These are phyloP conservation scores for Populus hybrid DNA, from an alignment of 441 rosid genomes.

Conservation along the genomic window DNA sequence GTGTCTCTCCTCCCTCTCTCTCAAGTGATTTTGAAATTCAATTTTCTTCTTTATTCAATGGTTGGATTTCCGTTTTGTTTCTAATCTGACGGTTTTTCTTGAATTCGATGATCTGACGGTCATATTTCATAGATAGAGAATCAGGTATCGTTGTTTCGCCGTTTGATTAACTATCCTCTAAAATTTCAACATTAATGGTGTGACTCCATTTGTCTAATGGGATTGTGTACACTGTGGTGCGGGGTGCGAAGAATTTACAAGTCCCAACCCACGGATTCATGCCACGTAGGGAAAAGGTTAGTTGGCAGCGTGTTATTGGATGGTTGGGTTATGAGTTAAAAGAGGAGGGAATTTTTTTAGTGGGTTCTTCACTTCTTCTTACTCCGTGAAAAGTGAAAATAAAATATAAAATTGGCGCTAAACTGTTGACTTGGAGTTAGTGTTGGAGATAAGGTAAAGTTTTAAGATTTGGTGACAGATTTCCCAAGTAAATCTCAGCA, in stretches of 20 bases:
- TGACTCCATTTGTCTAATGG: background rate
- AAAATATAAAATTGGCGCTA: constrained; percentile 30
- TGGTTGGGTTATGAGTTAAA: background rate
- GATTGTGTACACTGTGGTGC: background rate
- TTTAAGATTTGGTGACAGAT: background rate
- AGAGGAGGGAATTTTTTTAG: constrained; percentile 5
- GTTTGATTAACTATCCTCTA: constrained; percentile 36
- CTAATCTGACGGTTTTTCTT: constrained; percentile 38
- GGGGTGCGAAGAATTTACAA: background rate
- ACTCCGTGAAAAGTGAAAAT: constrained; percentile 4
- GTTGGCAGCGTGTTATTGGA: constrained; percentile 7
- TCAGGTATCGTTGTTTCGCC: constrained; percentile 26
- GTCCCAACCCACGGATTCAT: background rate
- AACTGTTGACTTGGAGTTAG: constrained; percentile 19
- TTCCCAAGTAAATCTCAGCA: no score
- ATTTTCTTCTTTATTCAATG: constrained; percentile 55
- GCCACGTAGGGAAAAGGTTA: constrained; percentile 1
- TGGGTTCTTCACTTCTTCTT: background rate
- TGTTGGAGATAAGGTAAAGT: background rate
- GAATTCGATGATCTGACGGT: constrained; percentile 39
- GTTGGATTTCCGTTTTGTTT: constrained; percentile 37
- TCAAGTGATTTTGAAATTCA: constrained; percentile 74
- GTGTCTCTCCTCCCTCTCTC: constrained; percentile 74
- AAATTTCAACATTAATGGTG: background rate
- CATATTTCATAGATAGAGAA: constrained; percentile 43